Percentiles rank a stretch among this genome's conserved stretches.
These are phyloP conservation scores for Rhizopus arrhizus DNA, from an alignment of 371 early-diverging fungal genomes.

Conservation along the genomic window DNA sequence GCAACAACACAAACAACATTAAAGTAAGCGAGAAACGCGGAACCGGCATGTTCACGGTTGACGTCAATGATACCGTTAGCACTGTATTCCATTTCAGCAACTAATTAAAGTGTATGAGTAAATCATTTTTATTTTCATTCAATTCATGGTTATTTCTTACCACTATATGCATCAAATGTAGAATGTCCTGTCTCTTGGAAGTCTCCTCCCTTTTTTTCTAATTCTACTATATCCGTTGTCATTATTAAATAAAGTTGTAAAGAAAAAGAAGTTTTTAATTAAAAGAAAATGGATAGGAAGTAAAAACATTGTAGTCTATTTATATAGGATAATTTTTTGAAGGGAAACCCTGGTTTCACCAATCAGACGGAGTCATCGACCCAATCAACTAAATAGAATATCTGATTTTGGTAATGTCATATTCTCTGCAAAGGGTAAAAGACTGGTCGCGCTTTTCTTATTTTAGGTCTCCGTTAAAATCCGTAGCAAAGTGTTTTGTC, in stretches of 20 bases:
- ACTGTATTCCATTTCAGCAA: constrained; percentile 17
- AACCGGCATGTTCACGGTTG: constrained; percentile 29
- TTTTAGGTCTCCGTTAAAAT: too few relatives aligned
- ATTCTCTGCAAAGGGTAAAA: neutral
- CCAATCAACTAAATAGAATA: neutral
- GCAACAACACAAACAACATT: constrained; percentile 77
- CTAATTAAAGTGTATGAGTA: neutral
- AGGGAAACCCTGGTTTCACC: too few relatives aligned
- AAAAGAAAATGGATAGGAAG: neutral
- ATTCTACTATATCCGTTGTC: neutral
- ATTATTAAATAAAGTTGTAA: neutral
- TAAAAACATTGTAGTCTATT: neutral
- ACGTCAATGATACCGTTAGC: constrained; percentile 23
- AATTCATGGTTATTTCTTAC: neutral
- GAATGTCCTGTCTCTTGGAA: neutral
- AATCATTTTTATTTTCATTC: neutral
- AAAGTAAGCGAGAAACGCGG: constrained; percentile 44
- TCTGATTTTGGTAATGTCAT: neutral
- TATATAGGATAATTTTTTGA: neutral
- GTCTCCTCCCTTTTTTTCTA: neutral
- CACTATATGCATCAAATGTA: neutral
- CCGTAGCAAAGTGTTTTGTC: too few relatives aligned
- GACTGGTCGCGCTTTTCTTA: neutral
- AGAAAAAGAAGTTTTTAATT: neutral
- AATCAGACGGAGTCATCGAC: neutral